Percentiles rank a stretch among this genome's conserved stretches.
phyloP scores from a whole-genome alignment of 768 basidiomycete genomes.

The Agrocybe chaxingu region DNA sequence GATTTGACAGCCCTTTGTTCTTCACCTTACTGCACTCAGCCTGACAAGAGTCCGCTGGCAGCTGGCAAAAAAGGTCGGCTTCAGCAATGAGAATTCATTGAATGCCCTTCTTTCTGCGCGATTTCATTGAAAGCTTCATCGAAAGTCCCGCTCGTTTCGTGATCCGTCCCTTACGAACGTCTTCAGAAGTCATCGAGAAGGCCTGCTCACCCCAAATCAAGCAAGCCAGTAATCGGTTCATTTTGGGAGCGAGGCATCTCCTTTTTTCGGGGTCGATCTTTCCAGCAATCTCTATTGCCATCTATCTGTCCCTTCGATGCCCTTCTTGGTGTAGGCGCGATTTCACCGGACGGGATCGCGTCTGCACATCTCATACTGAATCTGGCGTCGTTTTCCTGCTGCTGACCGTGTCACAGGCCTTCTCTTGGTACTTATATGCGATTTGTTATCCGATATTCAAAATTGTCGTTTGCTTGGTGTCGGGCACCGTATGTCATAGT shows the following conservation, averaged over 20 bases:
- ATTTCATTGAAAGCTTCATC: slow-evolving; percentile 12
- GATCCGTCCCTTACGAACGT: slow-evolving; percentile 17
- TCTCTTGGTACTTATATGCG: slow-evolving; percentile 10
- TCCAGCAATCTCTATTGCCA: not conserved
- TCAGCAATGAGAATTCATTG: not conserved
- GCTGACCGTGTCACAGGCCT: slow-evolving; percentile 12
- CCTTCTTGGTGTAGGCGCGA: slow-evolving; percentile 12
- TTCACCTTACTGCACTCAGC: no score
- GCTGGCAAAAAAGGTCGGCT: not conserved
- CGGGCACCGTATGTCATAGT: slow-evolving; percentile 10
- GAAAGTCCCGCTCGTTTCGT: slow-evolving; percentile 24
- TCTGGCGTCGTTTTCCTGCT: slow-evolving; percentile 7
- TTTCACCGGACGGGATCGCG: slow-evolving; percentile 19
- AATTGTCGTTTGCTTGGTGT: slow-evolving; percentile 21
- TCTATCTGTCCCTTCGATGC: slow-evolving; percentile 5
- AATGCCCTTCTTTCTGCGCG: slow-evolving; percentile 7
- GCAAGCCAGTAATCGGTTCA: not conserved
- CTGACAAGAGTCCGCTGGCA: not conserved
- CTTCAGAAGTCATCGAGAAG: not conserved
- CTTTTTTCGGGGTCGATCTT: no score
- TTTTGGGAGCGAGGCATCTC: not conserved
- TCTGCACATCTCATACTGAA: slow-evolving; percentile 8
- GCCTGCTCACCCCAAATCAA: slow-evolving; percentile 4
- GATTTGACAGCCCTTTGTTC: no score
- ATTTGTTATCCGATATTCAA: slow-evolving; percentile 15